Evolutionary conservation across 2,329 filamentous ascomycete species (phyloP), one percentile per base, ranked within the genome.

Genomic region (Xenosphaeropsis pyriputrescens): DNA sequence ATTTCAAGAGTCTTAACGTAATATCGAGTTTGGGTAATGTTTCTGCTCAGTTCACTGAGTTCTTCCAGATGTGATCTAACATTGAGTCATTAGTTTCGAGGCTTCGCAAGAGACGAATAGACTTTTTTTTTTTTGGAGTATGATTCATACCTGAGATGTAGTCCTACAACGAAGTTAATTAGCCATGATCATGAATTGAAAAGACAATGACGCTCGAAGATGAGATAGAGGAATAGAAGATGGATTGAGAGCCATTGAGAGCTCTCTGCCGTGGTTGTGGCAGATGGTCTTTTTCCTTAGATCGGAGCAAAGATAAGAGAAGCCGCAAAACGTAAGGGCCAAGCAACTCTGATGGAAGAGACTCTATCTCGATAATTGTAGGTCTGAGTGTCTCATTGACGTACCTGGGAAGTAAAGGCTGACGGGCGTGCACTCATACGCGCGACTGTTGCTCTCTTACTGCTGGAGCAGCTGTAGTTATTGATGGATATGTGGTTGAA

Each of bases 351-450:
- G n/a, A n/a, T n/a, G n/a, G n/a, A n/a, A n/a, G n/a, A n/a, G n/a
- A n/a, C n/a, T n/a, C n/a, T n/a, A n/a, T n/a, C n/a, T n/a, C n/a
- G n/a, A n/a, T n/a, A n/a, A n/a, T n/a, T n/a, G n/a, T n/a, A n/a
- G n/a, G n/a, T n/a, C n/a, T n/a, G n/a, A n/a, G n/a, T 26, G 8
- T 26, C 12, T 5, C 22, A 26, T 11, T 16, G n/a, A 50, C 50
- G 38, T 79, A 85, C 81, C 76, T 88, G 82, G 65, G 81, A 88
- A 67, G 82, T 88, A 70, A 85, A 88, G 62, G 79, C 72, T 63
- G 82, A 85, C 65, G 73, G 70, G 72, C 79, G 78, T 70, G 79
- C 79, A 79, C 78, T 81, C 81, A 86, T 86, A 80, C 79, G 78
- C 70, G 76, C 79, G 68, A 48, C 50, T 46, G 34, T 47, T 41